Percentiles rank a stretch among this genome's conserved stretches.
These are phyloP conservation scores for Trichoderma reesei DNA, from an alignment of 495 filamentous ascomycete species.

Conservation along the genomic window DNA sequence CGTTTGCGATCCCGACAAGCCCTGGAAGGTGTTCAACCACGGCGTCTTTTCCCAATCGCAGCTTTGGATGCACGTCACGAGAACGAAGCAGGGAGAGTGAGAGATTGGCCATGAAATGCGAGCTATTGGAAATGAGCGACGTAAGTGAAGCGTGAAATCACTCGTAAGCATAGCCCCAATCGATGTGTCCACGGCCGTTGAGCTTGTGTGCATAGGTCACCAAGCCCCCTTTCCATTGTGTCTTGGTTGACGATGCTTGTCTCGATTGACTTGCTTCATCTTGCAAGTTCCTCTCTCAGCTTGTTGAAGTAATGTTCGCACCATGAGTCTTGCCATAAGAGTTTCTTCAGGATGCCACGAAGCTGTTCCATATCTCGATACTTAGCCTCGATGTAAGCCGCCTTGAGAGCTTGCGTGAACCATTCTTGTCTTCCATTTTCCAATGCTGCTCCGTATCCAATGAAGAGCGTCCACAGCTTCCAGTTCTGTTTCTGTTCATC, in stretches of 20 bases:
- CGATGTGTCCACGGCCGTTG: too few relatives aligned
- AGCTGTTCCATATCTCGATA: background rate
- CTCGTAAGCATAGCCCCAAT: too few relatives aligned
- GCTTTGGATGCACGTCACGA: too few relatives aligned
- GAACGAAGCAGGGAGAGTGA: too few relatives aligned
- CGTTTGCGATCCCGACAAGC: conserved; percentile 31
- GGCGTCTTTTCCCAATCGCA: too few relatives aligned
- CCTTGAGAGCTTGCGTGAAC: background rate
- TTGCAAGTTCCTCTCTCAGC: background rate
- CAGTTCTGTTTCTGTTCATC: background rate
- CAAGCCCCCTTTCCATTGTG: too few relatives aligned
- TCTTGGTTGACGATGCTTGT: background rate
- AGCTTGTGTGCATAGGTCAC: too few relatives aligned
- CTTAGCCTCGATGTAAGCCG: background rate
- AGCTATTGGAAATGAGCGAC: too few relatives aligned
- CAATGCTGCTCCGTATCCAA: background rate
- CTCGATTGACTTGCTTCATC: background rate
- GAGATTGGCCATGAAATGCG: too few relatives aligned
- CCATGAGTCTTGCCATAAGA: background rate
- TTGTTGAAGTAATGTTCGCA: background rate
- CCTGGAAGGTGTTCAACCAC: conserved; percentile 17
- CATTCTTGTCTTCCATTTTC: background rate
- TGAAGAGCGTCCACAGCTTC: background rate
- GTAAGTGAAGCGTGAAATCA: background rate
- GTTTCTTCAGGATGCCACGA: background rate